Evolutionary conservation across 1,284 basidiomycete genomes (phyloP).

Genomic region (Boletus sp.): DNA sequence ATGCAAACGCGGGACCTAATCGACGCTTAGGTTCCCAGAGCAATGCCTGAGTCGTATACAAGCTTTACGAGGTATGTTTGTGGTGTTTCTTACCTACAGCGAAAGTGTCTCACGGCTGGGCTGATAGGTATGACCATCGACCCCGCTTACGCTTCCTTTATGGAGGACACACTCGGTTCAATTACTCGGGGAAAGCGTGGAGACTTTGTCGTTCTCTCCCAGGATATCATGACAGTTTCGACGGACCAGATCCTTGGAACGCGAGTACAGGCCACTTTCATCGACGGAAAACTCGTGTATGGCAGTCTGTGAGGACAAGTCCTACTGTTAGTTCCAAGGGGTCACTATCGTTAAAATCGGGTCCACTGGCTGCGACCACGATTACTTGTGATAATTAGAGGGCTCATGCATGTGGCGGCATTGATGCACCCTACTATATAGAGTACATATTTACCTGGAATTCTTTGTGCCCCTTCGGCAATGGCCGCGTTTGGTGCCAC

Average conservation of each 20-base stretch:
- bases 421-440: neutral
- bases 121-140: slow-evolving; percentile 67
- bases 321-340: neutral
- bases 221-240: slow-evolving; percentile 76
- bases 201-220: slow-evolving; percentile 80
- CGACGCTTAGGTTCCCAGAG: slow-evolving; percentile 68
- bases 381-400: neutral
- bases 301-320: slow-evolving; percentile 36
- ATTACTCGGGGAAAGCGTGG: slow-evolving; percentile 77
- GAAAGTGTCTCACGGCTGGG: slow-evolving; percentile 2
- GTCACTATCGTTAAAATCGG: neutral
- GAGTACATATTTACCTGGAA: neutral
- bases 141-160: slow-evolving; percentile 85
- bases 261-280: slow-evolving; percentile 69
- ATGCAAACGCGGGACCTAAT: neutral
- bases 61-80: slow-evolving; percentile 58
- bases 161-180: slow-evolving; percentile 68
- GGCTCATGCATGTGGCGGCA: neutral
- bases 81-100: slow-evolving; percentile 18
- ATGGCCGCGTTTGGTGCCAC: slow-evolving; percentile 21
- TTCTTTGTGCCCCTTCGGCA: slow-evolving; percentile 12
- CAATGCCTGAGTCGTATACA: slow-evolving; percentile 75
- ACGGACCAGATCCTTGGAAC: slow-evolving; percentile 64
- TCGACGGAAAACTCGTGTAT: slow-evolving; percentile 74
- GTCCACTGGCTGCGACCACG: neutral